Percentiles rank a stretch among this genome's conserved stretches.
Evolutionary conservation across 768 basidiomycete genomes (phyloP).

Genomic region (Boletus sp.): DNA sequence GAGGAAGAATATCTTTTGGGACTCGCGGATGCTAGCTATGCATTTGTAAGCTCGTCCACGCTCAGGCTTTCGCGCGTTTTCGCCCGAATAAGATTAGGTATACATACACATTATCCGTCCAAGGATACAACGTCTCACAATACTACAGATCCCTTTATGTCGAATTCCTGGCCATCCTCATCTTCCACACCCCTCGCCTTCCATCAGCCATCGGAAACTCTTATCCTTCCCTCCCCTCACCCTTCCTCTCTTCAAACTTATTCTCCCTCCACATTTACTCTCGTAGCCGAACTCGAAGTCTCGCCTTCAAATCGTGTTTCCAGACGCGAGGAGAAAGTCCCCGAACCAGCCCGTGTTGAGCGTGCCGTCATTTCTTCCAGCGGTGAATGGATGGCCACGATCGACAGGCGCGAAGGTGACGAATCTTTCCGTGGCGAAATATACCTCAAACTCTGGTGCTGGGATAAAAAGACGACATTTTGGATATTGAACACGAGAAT

Average conservation of each 20-base stretch:
- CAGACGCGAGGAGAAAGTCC: conserved; percentile 67
- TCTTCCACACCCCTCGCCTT: conserved; percentile 63
- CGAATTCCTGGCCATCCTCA: conserved; percentile 36
- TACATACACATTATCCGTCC: conserved; percentile 19
- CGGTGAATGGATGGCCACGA: conserved; percentile 91
- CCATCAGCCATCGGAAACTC: conserved; percentile 66
- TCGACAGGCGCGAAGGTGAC: conserved; percentile 72
- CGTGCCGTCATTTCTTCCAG: conserved; percentile 58
- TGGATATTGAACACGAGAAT: conserved; percentile 87
- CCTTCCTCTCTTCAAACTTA: conserved; percentile 93
- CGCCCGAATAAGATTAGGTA: conserved; percentile 76
- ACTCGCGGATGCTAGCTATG: conserved; percentile 76
- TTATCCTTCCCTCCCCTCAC: conserved; percentile 91
- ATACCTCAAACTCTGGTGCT: conserved; percentile 89
- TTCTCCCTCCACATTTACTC: conserved; percentile 64
- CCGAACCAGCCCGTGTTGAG: conserved; percentile 77
- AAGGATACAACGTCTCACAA: background rate
- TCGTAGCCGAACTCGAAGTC: conserved; percentile 86
- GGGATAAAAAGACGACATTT: conserved; percentile 59
- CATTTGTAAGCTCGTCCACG: conserved; percentile 68
- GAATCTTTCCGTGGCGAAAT: conserved; percentile 63
- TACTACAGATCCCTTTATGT: conserved; percentile 34
- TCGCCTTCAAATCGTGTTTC: conserved; percentile 91
- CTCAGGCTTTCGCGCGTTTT: conserved; percentile 71
- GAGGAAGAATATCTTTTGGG: conserved; percentile 89